Conservation (phyloP, 2,329 filamentous ascomycete species). For the Monosporascus ibericus region DNA sequence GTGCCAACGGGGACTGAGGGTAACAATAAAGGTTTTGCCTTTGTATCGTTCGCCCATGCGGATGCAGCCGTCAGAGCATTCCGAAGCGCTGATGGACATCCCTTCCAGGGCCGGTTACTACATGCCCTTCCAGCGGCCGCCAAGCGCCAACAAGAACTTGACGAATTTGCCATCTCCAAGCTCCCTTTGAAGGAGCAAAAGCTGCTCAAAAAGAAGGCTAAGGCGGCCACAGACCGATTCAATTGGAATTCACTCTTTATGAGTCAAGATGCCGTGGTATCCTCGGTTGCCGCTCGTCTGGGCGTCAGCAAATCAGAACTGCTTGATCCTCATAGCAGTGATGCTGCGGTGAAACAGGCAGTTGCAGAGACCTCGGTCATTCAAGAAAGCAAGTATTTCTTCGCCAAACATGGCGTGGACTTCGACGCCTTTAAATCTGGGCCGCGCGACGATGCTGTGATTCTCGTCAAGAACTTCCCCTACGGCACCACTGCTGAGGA, state of each 20-base stretch:
- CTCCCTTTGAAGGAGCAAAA: conserved; percentile 92
- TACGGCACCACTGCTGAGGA: conserved; percentile 77
- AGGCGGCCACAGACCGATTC: conserved; percentile 72
- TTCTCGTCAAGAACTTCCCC: conserved; percentile 92
- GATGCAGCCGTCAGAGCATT: conserved; percentile 74
- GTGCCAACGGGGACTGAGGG: conserved; percentile 69
- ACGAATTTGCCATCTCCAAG: conserved; percentile 86
- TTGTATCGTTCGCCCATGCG: conserved; percentile 70
- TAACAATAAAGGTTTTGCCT: conserved; percentile 81
- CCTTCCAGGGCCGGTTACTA: conserved; percentile 86
- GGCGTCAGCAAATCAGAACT: conserved; percentile 88
- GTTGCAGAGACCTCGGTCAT: conserved; percentile 95
- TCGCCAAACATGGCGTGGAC: conserved; percentile 80
- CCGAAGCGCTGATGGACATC: conserved; percentile 70
- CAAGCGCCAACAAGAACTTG: conserved; percentile 74
- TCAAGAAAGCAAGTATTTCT: conserved; percentile 92
- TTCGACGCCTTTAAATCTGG: conserved; percentile 84
- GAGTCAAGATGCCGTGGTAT: conserved; percentile 92
- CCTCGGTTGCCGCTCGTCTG: conserved; percentile 78
- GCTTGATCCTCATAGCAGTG: conserved; percentile 89
- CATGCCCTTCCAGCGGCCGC: conserved; percentile 82
- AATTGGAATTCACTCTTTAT: conserved; percentile 99
- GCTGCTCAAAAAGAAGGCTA: conserved; percentile 76
- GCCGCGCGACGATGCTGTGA: conserved; percentile 77
- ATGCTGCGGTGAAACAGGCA: conserved; percentile 93